phyloP scores from a whole-genome alignment of 331 rosid genomes.

The Quercus tomentella region DNA sequence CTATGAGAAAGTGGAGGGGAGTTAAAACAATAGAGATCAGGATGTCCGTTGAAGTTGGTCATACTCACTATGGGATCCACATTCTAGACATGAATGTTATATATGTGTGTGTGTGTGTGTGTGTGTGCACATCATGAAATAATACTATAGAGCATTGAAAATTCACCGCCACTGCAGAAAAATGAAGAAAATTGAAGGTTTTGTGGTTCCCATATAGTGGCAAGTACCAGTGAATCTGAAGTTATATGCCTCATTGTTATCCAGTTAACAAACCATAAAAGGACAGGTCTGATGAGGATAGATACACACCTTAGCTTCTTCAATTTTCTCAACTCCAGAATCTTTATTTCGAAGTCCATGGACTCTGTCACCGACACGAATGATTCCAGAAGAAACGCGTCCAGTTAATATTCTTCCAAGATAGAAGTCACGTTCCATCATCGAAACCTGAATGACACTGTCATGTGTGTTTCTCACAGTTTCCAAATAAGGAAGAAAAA shows the following conservation, averaged over 20 bases:
- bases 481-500: constrained; percentile 16
- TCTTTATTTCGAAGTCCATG: constrained; percentile 79
- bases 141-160: background rate
- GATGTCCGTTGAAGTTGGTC: background rate
- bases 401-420: constrained; percentile 95
- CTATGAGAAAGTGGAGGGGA: too few species aligned
- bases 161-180: background rate
- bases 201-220: too few species aligned
- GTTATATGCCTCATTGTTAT: too few species aligned
- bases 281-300: background rate
- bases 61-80: background rate
- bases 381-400: constrained; percentile 67
- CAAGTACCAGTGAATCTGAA: too few species aligned
- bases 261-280: too few species aligned
- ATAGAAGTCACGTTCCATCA: constrained; percentile 94
- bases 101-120: background rate
- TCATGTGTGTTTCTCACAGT: constrained; percentile 36
- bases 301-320: constrained; percentile 87
- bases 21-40: too few species aligned
- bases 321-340: constrained; percentile 72
- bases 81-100: background rate
- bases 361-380: constrained; percentile 85
- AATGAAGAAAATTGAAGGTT: too few species aligned
- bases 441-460: constrained; percentile 82
- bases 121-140: too few species aligned